These are phyloP conservation scores for Plasmopara viticola DNA, from an alignment of 352 stramenopile genomes.

Conservation along the genomic window DNA sequence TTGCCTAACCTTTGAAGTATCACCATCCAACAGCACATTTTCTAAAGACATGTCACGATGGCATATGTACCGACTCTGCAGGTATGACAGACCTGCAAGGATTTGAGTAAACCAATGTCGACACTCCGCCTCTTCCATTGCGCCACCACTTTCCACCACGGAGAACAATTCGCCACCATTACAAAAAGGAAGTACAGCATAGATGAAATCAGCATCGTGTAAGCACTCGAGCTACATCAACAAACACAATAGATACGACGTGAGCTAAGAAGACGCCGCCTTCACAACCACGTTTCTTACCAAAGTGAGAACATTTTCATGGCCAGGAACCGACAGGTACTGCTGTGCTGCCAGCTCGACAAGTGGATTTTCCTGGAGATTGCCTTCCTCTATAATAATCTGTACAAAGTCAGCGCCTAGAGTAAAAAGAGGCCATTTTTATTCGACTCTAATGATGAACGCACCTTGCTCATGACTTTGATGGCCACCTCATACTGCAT, in stretches of 20 bases:
- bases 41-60: constrained; percentile 86
- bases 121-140: constrained; percentile 70
- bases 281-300: constrained; percentile 26
- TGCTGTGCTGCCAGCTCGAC: constrained; percentile 83
- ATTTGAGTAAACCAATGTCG: constrained; percentile 84
- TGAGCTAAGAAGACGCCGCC: neutral
- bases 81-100: constrained; percentile 65
- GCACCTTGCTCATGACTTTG: constrained; percentile 86
- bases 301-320: constrained; percentile 80
- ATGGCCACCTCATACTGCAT: constrained; percentile 79
- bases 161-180: constrained; percentile 81
- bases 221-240: constrained; percentile 64
- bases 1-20: constrained; percentile 64
- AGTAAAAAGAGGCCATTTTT: neutral
- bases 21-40: constrained; percentile 78
- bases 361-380: constrained; percentile 83
- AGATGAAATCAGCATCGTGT: constrained; percentile 81
- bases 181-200: constrained; percentile 79
- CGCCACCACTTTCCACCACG: constrained; percentile 71
- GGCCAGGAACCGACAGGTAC: constrained; percentile 69
- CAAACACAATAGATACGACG: neutral
- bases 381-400: constrained; percentile 82
- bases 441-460: neutral
- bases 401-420: constrained; percentile 14
- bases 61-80: constrained; percentile 82